These are phyloP conservation scores for Colletotrichum trifolii DNA, from an alignment of 2,329 filamentous ascomycete species.

Conservation along the genomic window DNA sequence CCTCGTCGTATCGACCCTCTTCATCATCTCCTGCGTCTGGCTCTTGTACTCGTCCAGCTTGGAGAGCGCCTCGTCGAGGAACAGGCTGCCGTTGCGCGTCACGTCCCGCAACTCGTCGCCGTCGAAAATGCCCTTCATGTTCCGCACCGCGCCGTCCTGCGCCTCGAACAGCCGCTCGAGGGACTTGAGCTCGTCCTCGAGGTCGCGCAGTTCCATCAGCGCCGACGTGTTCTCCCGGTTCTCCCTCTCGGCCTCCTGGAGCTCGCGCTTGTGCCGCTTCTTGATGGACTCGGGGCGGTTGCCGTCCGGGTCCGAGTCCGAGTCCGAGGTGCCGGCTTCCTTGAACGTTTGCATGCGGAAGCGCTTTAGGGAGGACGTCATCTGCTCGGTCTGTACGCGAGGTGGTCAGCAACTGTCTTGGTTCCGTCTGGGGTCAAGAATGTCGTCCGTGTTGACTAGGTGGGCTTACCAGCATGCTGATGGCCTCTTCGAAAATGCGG, in stretches of 20 bases:
- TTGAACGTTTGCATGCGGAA: slow-evolving; percentile 69
- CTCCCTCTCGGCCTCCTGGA: slow-evolving; percentile 58
- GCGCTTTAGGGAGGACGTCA: slow-evolving; percentile 70
- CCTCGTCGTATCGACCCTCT: slow-evolving; percentile 66
- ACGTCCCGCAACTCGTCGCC: not conserved
- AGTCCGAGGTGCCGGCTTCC: slow-evolving; percentile 45
- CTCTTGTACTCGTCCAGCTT: slow-evolving; percentile 66
- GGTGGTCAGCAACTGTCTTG: not conserved
- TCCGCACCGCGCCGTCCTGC: slow-evolving; percentile 61
- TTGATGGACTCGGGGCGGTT: slow-evolving; percentile 56
- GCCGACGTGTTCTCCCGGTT: slow-evolving; percentile 73
- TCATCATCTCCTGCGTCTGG: slow-evolving; percentile 66
- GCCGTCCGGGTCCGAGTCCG: slow-evolving; percentile 50
- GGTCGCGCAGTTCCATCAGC: slow-evolving; percentile 70
- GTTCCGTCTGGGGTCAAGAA: too few species aligned
- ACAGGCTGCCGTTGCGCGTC: slow-evolving; percentile 43
- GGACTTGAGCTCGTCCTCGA: slow-evolving; percentile 71
- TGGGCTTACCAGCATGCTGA: slow-evolving; percentile 66
- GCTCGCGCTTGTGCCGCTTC: slow-evolving; percentile 53
- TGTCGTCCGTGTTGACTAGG: not conserved
- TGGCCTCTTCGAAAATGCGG: slow-evolving; percentile 73
- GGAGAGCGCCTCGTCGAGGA: slow-evolving; percentile 63
- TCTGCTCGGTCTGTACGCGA: slow-evolving; percentile 64
- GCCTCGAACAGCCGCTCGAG: slow-evolving; percentile 67
- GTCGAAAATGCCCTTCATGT: slow-evolving; percentile 23